Evolutionary conservation across 768 basidiomycete genomes (phyloP).

Genomic region (Phylloporus scabripes): DNA sequence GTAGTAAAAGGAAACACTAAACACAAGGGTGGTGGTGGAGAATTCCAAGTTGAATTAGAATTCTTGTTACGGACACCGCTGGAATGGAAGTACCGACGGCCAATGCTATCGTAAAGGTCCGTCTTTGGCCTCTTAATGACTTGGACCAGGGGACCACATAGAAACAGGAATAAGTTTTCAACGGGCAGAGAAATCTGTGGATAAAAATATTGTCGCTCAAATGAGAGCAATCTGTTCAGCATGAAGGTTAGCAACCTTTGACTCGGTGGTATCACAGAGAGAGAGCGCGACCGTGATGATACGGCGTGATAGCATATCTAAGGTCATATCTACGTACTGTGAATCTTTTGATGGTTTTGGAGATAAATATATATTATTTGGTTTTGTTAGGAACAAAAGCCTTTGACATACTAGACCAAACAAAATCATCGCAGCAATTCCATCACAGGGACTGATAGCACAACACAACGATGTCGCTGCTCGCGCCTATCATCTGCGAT

Average conservation of each 20-base stretch:
- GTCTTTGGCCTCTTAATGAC: neutral
- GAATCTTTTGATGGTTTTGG: no score
- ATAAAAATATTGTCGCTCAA: no score
- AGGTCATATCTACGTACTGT: no score
- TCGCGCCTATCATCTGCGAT: conserved; percentile 95
- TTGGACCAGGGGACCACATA: neutral
- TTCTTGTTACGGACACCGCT: neutral
- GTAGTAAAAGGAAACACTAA: neutral
- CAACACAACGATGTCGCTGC: conserved; percentile 49
- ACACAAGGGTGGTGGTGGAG: neutral
- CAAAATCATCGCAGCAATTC: conserved; percentile 13
- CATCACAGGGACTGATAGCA: conserved; percentile 4
- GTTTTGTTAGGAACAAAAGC: conserved; percentile 22
- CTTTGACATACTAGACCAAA: conserved; percentile 22
- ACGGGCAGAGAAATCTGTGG: neutral
- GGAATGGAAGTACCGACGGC: neutral
- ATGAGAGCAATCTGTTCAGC: neutral
- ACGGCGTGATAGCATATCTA: no score
- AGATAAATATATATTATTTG: conserved; percentile 20
- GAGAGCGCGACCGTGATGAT: no score
- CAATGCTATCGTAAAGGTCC: neutral
- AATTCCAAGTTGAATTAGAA: conserved; percentile 4
- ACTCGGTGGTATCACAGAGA: no score
- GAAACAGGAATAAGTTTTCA: neutral
- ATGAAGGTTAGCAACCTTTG: neutral